phyloP scores from a whole-genome alignment of 2,329 filamentous ascomycete species.

The Zymoseptoria ardabiliae region DNA sequence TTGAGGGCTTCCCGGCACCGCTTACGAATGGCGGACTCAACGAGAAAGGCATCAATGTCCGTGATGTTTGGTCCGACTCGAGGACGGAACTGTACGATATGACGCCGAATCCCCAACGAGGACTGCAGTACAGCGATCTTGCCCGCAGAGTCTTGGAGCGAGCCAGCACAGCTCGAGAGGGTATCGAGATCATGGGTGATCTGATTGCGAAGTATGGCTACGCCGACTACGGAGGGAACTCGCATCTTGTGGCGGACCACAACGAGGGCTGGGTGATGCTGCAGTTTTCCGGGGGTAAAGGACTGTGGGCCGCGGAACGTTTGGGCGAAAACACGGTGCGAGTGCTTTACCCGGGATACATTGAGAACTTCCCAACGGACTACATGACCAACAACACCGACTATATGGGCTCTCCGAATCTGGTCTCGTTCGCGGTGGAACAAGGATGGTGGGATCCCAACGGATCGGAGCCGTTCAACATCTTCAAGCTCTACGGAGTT shows the following conservation, averaged over 20 bases:
- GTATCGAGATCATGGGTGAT: slow-evolving; percentile 37
- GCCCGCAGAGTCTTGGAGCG: slow-evolving; percentile 36
- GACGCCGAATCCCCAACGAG: slow-evolving; percentile 36
- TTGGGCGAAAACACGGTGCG: slow-evolving; percentile 27
- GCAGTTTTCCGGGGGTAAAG: slow-evolving; percentile 30
- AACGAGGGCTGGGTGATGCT: slow-evolving; percentile 32
- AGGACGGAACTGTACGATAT: slow-evolving; percentile 35
- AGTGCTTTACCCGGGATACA: slow-evolving; percentile 32
- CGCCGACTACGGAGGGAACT: slow-evolving; percentile 38
- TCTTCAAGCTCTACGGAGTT: slow-evolving; percentile 31
- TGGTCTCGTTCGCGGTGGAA: slow-evolving; percentile 31
- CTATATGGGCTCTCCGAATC: slow-evolving; percentile 30
- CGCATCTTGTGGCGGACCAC: slow-evolving; percentile 37
- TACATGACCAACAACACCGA: slow-evolving; percentile 24
- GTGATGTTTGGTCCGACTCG: slow-evolving; percentile 38
- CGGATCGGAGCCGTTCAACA: slow-evolving; percentile 29
- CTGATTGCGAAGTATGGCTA: slow-evolving; percentile 36
- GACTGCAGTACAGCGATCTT: slow-evolving; percentile 38
- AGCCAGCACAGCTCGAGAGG: slow-evolving; percentile 35
- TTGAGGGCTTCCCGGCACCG: slow-evolving; percentile 38
- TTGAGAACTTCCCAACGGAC: slow-evolving; percentile 31
- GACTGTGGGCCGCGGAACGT: slow-evolving; percentile 32
- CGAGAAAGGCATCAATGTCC: slow-evolving; percentile 36
- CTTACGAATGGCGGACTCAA: slow-evolving; percentile 41
- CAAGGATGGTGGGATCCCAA: slow-evolving; percentile 31